Conservation (phyloP, 2,329 filamentous ascomycete species). For the Sclerotinia minor region DNA sequence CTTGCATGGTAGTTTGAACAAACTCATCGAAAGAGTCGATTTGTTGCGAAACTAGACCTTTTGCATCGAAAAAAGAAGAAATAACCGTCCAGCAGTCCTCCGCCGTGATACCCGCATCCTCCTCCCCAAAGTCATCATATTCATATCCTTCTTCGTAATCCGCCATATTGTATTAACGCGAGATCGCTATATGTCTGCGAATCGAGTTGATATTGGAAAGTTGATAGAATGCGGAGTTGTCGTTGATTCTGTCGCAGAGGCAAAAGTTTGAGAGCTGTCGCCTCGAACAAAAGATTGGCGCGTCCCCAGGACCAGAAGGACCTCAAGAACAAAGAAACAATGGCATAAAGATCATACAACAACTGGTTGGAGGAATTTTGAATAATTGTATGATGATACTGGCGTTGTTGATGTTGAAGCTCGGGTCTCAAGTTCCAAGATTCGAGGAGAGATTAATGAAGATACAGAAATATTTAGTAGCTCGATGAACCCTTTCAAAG, state of each 20-base stretch:
- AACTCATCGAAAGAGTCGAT: constrained; percentile 99
- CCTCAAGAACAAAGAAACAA: constrained; percentile 28
- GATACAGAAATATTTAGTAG: constrained; percentile 19
- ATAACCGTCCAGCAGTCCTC: constrained; percentile 99
- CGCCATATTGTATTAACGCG: constrained; percentile 37
- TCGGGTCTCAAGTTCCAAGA: constrained; percentile 16
- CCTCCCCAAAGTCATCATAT: constrained; percentile 67
- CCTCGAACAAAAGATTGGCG: constrained; percentile 22
- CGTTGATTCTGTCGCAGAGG: constrained; percentile 19
- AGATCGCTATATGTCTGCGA: constrained; percentile 13
- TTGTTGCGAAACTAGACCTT: constrained; percentile 95
- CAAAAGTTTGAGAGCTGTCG: constrained; percentile 26
- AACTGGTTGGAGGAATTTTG: background rate
- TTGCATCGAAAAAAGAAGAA: constrained; percentile 92
- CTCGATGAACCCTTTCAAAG: constrained; percentile 15
- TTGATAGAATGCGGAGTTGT: constrained; percentile 14
- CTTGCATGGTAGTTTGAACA: constrained; percentile 88
- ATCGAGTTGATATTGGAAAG: background rate
- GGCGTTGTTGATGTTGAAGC: background rate
- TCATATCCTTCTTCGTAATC: constrained; percentile 58
- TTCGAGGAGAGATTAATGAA: constrained; percentile 18
- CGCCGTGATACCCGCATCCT: constrained; percentile 74
- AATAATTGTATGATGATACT: constrained; percentile 5
- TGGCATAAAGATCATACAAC: constrained; percentile 28
- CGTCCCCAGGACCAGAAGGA: constrained; percentile 26